Evolutionary conservation across 352 stramenopile genomes (phyloP), one percentile per base, ranked within the genome.

Genomic region (Pythium rishiriense): DNA sequence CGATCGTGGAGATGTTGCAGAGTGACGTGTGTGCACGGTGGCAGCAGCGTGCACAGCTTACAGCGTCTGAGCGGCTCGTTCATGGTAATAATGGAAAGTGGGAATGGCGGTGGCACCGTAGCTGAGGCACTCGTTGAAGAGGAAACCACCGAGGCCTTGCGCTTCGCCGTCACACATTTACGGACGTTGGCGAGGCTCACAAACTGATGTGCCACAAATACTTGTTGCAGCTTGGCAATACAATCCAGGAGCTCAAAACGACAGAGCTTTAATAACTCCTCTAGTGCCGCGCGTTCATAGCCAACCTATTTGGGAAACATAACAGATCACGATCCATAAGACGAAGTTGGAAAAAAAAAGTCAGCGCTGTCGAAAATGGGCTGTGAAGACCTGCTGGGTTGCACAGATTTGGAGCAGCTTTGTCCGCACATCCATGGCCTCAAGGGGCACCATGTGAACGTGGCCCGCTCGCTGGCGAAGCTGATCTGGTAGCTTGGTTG

Each of bases 21-120:
- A 0, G 82, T 64, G 8, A 87, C 51, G 29, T 93, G 84, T 0
- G 68, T 63, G 37, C 84, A 93, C 11, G 82, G 84, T 2, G 84
- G 84, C 11, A 84, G 5, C 10, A 93, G 63, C 37, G 82, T 93
- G 48, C 84, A 93, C 29, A 87, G 77, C 6, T 66, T 74, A 45
- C 82, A 93, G 1, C 84, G 72, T 4, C 79, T 78, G 10, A 90
- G 66, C 1, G 80, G 84, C 29, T 81, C 70, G 21, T 58, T 87
- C 74, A 93, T 82, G 15, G 65, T 64, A 25, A 84, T 19, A 33
- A 93, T 81, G 5, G 78, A 87, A 4, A 93, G 72, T 6, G 75
- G 70, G 31, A 85, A 90, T 22, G 78, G 65, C 1, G 64, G 75
- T 21, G 71, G 59, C 14, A 47, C 51, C 0, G 48, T 14, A 21